Evolutionary conservation across 2,329 filamentous ascomycete species (phyloP).

Genomic region (Curvularia lunata): DNA sequence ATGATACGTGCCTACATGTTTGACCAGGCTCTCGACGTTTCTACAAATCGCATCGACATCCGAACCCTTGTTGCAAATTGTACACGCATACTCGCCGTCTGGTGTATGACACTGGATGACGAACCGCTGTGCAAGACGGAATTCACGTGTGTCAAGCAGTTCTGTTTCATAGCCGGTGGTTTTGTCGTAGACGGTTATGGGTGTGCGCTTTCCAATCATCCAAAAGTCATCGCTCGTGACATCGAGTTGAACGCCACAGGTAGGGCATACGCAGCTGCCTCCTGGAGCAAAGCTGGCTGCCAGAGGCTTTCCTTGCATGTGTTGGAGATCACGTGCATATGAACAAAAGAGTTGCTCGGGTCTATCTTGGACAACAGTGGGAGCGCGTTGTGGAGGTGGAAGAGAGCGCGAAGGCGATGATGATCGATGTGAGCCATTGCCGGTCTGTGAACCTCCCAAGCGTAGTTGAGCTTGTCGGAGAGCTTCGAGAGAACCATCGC

Average conservation of each 20-base stretch:
- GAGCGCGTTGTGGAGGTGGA: constrained; percentile 35
- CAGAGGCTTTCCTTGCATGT: constrained; percentile 37
- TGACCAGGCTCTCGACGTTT: constrained; percentile 44
- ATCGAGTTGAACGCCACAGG: constrained; percentile 36
- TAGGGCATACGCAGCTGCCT: constrained; percentile 40
- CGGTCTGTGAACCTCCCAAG: constrained; percentile 24
- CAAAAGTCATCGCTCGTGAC: constrained; percentile 47
- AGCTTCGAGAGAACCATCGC: constrained; percentile 50
- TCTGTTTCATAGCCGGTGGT: constrained; percentile 37
- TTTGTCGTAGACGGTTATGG: constrained; percentile 31
- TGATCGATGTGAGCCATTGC: constrained; percentile 18
- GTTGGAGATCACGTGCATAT: constrained; percentile 46
- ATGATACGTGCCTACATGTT: constrained; percentile 46
- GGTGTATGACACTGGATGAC: constrained; percentile 48
- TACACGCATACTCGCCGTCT: constrained; percentile 47
- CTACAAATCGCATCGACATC: constrained; percentile 48
- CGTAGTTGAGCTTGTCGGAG: constrained; percentile 46
- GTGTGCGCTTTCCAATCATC: constrained; percentile 47
- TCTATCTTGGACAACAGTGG: constrained; percentile 25
- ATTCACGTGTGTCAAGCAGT: constrained; percentile 46
- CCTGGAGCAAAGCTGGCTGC: constrained; percentile 42
- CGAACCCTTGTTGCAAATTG: constrained; percentile 41
- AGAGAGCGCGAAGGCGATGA: constrained; percentile 30
- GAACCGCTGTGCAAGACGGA: constrained; percentile 46
- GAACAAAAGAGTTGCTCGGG: constrained; percentile 42